Evolutionary conservation across 345 rosid genomes (phyloP).

Genomic region (Moricandia arvensis): DNA sequence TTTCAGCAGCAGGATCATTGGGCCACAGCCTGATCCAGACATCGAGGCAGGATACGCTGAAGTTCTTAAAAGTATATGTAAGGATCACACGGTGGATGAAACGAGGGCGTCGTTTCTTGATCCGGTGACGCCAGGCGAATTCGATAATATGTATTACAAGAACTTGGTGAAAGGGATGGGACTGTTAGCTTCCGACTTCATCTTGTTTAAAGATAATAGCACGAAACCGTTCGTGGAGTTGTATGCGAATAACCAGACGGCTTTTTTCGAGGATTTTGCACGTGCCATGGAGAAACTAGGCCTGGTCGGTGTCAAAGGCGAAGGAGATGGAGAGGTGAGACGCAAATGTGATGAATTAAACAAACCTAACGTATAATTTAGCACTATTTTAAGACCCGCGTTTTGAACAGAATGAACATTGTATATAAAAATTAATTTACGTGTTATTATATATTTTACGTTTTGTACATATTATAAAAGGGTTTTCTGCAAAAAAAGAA

Average conservation of each 20-base stretch:
- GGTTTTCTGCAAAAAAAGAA: not conserved
- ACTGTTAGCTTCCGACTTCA: slow-evolving; percentile 36
- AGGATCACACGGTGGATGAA: slow-evolving; percentile 11
- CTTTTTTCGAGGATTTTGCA: slow-evolving; percentile 49
- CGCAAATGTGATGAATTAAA: slow-evolving; percentile 50
- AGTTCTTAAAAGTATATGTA: slow-evolving; percentile 37
- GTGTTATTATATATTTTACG: too few relatives aligned
- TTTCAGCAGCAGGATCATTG: slow-evolving; percentile 38
- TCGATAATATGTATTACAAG: slow-evolving; percentile 54
- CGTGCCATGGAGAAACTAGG: slow-evolving; percentile 52
- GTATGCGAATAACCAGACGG: slow-evolving; percentile 41
- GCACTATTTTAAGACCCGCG: not conserved
- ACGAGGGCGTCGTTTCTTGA: slow-evolving; percentile 52
- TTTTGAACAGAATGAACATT: too few relatives aligned
- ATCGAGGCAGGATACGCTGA: slow-evolving; percentile 37
- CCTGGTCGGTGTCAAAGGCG: slow-evolving; percentile 38
- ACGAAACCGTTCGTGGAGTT: slow-evolving; percentile 41
- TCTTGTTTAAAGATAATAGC: slow-evolving; percentile 34
- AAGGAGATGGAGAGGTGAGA: slow-evolving; percentile 50
- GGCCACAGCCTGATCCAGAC: slow-evolving; percentile 40
- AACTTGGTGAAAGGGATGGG: slow-evolving; percentile 49
- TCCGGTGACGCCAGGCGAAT: slow-evolving; percentile 51
- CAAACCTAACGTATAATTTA: not conserved
- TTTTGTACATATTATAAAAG: too few relatives aligned
- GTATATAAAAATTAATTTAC: too few relatives aligned